These are phyloP conservation scores for Buxus sempervirens DNA, from an alignment of 164 flowering plant species.

Conservation along the genomic window DNA sequence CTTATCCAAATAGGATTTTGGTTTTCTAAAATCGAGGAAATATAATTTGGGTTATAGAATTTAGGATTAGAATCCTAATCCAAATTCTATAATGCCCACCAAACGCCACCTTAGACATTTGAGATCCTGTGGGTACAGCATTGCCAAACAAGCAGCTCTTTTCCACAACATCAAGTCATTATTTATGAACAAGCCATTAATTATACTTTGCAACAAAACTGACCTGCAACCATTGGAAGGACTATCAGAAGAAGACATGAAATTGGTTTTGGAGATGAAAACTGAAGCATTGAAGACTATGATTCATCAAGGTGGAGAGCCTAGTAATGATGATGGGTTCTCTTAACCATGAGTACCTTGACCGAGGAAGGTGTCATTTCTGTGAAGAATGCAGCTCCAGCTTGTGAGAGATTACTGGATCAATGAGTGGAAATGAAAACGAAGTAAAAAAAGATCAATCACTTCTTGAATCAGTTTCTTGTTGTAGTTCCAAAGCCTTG, in stretches of 20 bases:
- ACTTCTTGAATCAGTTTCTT: background rate
- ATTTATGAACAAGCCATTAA: background rate
- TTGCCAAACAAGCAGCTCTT: background rate
- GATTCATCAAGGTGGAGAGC: background rate
- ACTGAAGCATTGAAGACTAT: background rate
- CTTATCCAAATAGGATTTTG: too few relatives aligned
- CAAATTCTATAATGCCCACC: too few relatives aligned
- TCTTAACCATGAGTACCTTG: background rate
- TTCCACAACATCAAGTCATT: background rate
- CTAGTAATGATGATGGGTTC: background rate
- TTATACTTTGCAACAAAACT: background rate
- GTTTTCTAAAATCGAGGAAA: too few relatives aligned
- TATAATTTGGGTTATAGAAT: too few relatives aligned
- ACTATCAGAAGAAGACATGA: background rate
- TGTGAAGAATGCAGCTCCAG: constrained; percentile 10
- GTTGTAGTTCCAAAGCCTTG: background rate
- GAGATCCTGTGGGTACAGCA: background rate
- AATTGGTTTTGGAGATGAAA: background rate
- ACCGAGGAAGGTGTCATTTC: background rate
- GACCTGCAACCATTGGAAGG: background rate
- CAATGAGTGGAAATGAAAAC: constrained; percentile 48
- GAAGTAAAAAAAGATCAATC: background rate
- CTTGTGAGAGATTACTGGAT: constrained; percentile 17
- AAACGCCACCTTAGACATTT: too few relatives aligned
- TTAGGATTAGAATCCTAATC: too few relatives aligned